Percentiles rank a stretch among this genome's conserved stretches.
phyloP scores from a whole-genome alignment of 768 basidiomycete species.

The Naganishia vaughanmartiniae region DNA sequence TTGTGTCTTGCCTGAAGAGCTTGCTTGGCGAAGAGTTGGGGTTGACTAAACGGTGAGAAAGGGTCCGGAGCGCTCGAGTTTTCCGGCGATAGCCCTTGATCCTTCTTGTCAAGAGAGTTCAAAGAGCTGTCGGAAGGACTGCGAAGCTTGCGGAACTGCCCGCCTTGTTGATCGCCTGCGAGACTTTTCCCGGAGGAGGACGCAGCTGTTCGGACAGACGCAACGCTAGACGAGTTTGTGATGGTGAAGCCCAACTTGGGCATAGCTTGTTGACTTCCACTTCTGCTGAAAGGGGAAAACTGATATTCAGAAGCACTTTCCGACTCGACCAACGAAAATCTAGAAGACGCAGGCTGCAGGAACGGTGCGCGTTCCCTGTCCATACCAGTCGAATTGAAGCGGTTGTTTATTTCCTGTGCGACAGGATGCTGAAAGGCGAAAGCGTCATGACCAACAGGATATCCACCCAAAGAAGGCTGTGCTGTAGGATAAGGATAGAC shows the following conservation, averaged over 20 bases:
- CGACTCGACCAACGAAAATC: conserved; percentile 8
- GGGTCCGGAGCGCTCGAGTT: neutral
- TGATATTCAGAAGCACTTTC: conserved; percentile 15
- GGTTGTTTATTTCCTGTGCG: neutral
- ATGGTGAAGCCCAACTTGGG: conserved; percentile 1
- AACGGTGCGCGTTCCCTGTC: neutral
- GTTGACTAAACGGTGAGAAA: conserved; percentile 20
- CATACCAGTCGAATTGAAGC: neutral
- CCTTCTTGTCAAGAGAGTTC: neutral
- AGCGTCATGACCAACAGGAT: neutral
- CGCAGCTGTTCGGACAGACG: neutral
- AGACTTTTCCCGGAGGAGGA: neutral
- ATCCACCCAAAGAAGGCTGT: neutral
- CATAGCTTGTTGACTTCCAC: conserved; percentile 13
- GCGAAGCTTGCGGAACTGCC: neutral
- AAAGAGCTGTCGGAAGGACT: neutral
- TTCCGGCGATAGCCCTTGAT: neutral
- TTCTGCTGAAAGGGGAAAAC: conserved; percentile 23
- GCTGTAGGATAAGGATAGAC: conserved; percentile 8
- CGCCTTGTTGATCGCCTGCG: neutral
- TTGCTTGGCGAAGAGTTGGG: conserved; percentile 6
- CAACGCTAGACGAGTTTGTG: neutral
- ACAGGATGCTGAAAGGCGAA: neutral
- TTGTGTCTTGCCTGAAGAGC: conserved; percentile 15
- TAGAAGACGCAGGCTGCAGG: conserved; percentile 17